phyloP scores from a whole-genome alignment of 2,329 filamentous ascomycete species.

The Didymella keratinophila region DNA sequence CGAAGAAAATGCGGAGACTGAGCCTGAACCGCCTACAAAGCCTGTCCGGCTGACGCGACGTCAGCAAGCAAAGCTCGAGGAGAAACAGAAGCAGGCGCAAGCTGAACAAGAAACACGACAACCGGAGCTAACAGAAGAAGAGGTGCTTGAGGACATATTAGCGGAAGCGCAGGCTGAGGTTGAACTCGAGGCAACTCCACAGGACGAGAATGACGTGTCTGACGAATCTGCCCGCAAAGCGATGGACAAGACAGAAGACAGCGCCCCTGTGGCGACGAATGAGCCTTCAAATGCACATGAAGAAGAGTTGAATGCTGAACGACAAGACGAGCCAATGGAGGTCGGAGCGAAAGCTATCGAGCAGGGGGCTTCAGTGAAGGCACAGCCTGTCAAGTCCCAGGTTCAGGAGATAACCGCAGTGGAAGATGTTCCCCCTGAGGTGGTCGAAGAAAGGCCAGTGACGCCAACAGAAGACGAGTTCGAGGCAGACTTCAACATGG shows the following conservation, averaged over 20 bases:
- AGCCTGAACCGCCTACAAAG: slow-evolving; percentile 1
- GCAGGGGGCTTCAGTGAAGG: not conserved
- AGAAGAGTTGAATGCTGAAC: not conserved
- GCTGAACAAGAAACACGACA: slow-evolving; percentile 6
- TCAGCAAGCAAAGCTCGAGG: slow-evolving; percentile 14
- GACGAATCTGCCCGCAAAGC: not conserved
- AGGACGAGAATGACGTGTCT: not conserved
- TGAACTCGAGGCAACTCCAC: not conserved
- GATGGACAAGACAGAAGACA: not conserved
- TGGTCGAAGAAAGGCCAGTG: not conserved
- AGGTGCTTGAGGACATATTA: not conserved
- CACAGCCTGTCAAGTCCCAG: not conserved
- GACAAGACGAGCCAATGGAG: not conserved
- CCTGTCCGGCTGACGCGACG: slow-evolving; percentile 8
- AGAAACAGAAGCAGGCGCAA: slow-evolving; percentile 6
- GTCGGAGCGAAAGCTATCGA: slow-evolving; percentile 2
- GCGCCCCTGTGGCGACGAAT: not conserved
- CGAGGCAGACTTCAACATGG: slow-evolving; percentile 7
- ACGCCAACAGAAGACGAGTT: slow-evolving; percentile 9
- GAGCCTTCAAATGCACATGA: not conserved
- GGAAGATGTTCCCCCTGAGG: not conserved
- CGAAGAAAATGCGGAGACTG: not conserved
- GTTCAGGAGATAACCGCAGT: not conserved
- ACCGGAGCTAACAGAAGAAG: slow-evolving; percentile 9
- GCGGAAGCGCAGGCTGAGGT: slow-evolving; percentile 1